Base-by-base conservation (phyloP, 495 filamentous ascomycete genomes). In the Penicillium salamii region DNA sequence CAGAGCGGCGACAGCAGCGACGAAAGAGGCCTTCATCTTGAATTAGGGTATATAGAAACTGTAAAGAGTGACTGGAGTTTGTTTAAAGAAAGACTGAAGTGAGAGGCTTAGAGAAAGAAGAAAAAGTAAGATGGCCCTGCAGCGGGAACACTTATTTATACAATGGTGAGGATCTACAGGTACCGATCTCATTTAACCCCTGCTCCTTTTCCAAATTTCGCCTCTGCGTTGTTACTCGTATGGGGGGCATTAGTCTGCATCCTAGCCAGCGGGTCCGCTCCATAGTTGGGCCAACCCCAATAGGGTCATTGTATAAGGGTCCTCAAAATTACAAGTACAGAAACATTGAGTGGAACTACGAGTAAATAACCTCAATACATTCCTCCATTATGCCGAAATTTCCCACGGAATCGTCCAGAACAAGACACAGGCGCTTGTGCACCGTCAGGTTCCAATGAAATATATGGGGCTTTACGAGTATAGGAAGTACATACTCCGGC, bases 21-120 rank as follows among this genome's bases (percentile, higher is more conserved):
- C 50, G 33, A 69, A 63, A 29, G 65, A 60, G 46, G 61, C 59
- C 68, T 71, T 71, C 68, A 71, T 69, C 51, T 26, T 71, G 62
- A 55, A 54, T 58, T 52, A 49, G 45, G 50, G 34, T 57, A 55
- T 55, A 46, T 35, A 54, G 42, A 45, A 53, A 43, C 20, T 35
- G 37, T 40, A 69, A 65, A 45, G 68, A 71, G 53, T 61, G 68
- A 67, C 61, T 58, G 46, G 37, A 54, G 57, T 62, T 53, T 55
- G 62, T 52, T 52, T 50, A 63, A 57, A 26, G 61, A 64, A 46
- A 54, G 61, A 61, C 61, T 52, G 33, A 18, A 17, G 26, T 46
- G 41, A 41, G 43, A 38, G 34, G 44, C 37, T 44, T 45, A 34
- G 34, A 37, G 49, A 39, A 58, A 35, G 41, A 52, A 53, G 50